Evolutionary conservation across 331 rosid genomes (phyloP).

Genomic region (Pyrus hybrid): DNA sequence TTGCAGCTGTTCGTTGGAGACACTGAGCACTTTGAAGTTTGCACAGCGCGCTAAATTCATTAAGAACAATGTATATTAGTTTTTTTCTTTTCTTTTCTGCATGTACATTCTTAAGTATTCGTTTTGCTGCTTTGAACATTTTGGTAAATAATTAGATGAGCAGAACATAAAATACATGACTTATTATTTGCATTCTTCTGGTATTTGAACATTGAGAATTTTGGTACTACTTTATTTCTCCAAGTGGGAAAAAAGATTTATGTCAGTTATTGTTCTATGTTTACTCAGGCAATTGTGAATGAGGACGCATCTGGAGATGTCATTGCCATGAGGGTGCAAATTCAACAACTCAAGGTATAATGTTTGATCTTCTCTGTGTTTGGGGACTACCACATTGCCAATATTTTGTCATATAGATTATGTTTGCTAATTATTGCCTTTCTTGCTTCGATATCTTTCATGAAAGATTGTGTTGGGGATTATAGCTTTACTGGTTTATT

Average conservation of each 20-base stretch:
- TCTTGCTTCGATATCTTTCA: not conserved
- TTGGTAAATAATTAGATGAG: not conserved
- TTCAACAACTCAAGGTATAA: constrained; percentile 89
- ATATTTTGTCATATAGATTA: not conserved
- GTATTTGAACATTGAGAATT: not conserved
- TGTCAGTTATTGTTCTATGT: not conserved
- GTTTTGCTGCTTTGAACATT: not conserved
- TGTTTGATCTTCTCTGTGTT: constrained; percentile 6
- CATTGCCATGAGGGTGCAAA: constrained; percentile 87
- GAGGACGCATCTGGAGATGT: constrained; percentile 98
- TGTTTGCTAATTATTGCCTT: not conserved
- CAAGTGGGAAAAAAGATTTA: not conserved
- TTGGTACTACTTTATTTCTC: not conserved
- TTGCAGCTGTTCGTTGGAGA: constrained; percentile 91
- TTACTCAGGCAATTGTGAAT: constrained; percentile 78
- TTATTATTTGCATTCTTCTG: not conserved
- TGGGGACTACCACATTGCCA: not conserved
- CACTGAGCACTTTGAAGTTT: constrained; percentile 91
- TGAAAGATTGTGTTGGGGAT: not conserved
- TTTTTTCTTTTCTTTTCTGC: not conserved
- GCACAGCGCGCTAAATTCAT: constrained; percentile 96
- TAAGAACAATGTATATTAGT: constrained; percentile 70
- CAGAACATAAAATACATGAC: not conserved
- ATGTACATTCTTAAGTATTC: not conserved
- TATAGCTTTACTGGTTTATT: not conserved